A percentile compares a stretch with the other conserved stretches of the same genome.
Evolutionary conservation across 1,284 basidiomycete genomes (phyloP).

Genomic region (Cutaneotrichosporon sp.): DNA sequence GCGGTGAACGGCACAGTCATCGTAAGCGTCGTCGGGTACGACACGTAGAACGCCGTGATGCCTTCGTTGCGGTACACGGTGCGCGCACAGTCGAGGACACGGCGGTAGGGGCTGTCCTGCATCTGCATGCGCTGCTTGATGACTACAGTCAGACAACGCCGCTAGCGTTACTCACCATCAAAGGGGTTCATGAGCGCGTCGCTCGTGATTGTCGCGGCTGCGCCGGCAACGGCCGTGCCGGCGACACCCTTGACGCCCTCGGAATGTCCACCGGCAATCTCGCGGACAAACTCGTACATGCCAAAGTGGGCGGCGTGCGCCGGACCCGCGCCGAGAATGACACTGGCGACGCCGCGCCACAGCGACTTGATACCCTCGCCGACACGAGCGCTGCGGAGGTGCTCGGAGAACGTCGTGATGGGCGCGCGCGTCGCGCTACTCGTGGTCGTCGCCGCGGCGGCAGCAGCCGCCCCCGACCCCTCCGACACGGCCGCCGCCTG

Average conservation of each 20-base stretch:
- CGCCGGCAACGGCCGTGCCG: conserved; percentile 78
- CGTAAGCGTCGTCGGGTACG: conserved; percentile 93
- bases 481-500: conserved; percentile 39
- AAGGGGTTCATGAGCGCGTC: conserved; percentile 99
- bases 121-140: conserved; percentile 99
- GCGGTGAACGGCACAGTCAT: conserved; percentile 99
- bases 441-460: conserved; percentile 37
- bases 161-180: conserved; percentile 70
- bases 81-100: conserved; percentile 70
- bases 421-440: conserved; percentile 22
- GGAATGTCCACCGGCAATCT: conserved; percentile 69
- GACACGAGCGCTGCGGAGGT: conserved; percentile 59
- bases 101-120: conserved; percentile 81
- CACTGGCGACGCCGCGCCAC: conserved; percentile 96
- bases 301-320: conserved; percentile 99
- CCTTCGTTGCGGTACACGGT: conserved; percentile 84
- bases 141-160: conserved; percentile 54
- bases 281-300: conserved; percentile 90
- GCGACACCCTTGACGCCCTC: conserved; percentile 45
- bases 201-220: conserved; percentile 86
- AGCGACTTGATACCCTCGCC: conserved; percentile 86
- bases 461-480: conserved; percentile 65
- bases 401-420: conserved; percentile 38
- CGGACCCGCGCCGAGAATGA: conserved; percentile 93
- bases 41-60: conserved; percentile 89